phyloP scores from a whole-genome alignment of 345 rosid genomes.

The Citrus unshiu region DNA sequence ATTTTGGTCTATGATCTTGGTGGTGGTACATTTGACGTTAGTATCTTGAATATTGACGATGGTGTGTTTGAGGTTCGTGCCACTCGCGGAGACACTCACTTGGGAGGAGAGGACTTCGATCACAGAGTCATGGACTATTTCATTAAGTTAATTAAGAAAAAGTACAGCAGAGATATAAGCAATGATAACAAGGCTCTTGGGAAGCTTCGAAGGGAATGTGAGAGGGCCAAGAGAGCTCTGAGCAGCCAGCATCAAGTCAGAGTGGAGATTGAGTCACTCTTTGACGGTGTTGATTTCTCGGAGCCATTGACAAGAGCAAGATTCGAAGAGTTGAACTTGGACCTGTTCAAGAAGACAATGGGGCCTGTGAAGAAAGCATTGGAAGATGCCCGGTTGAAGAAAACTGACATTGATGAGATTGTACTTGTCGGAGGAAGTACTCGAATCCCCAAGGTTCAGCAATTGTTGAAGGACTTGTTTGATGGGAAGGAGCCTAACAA shows the following conservation, averaged over 20 bases:
- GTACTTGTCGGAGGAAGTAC: conserved; percentile 65
- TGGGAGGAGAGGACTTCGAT: conserved; percentile 60
- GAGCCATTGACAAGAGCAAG: conserved; percentile 51
- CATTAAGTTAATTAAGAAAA: conserved; percentile 44
- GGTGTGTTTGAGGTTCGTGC: conserved; percentile 50
- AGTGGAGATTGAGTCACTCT: conserved; percentile 46
- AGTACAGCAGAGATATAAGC: conserved; percentile 41
- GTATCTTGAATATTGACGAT: conserved; percentile 43
- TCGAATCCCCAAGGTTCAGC: conserved; percentile 48
- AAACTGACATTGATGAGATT: conserved; percentile 40
- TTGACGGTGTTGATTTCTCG: conserved; percentile 53
- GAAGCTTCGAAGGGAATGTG: conserved; percentile 50
- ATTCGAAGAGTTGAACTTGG: conserved; percentile 53
- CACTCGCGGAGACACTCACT: conserved; percentile 50
- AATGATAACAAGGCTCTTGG: conserved; percentile 43
- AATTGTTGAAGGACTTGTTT: conserved; percentile 46
- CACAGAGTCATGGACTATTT: conserved; percentile 51
- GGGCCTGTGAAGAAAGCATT: conserved; percentile 44
- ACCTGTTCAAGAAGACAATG: conserved; percentile 51
- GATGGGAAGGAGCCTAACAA: conserved; percentile 48
- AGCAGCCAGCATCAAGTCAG: conserved; percentile 47
- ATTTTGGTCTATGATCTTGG: conserved; percentile 52
- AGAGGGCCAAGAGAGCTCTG: conserved; percentile 52
- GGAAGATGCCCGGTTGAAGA: conserved; percentile 42
- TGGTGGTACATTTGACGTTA: conserved; percentile 58